phyloP scores from a whole-genome alignment of 345 rosid species.

The Durio zibethinus region DNA sequence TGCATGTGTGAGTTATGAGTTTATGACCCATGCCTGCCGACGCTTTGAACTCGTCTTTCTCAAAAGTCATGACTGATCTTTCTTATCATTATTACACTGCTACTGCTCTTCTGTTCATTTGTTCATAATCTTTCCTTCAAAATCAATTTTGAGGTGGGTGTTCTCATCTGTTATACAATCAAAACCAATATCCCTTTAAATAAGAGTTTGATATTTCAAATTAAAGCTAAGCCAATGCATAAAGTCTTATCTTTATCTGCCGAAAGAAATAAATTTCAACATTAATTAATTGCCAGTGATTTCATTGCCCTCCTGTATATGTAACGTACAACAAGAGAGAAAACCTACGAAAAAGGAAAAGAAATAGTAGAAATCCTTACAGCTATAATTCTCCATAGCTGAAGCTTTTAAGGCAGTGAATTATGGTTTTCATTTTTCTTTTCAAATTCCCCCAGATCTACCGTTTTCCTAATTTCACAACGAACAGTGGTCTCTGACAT shows the following conservation, averaged over 20 bases:
- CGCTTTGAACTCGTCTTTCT: neutral
- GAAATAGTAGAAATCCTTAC: too few relatives aligned
- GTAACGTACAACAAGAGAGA: too few relatives aligned
- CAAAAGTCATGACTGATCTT: neutral
- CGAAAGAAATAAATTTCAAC: too few relatives aligned
- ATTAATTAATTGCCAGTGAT: too few relatives aligned
- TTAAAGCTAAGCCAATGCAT: neutral
- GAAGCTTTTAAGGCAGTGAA: neutral
- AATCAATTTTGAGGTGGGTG: neutral
- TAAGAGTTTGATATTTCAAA: neutral
- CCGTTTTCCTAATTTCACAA: neutral
- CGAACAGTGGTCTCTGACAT: neutral
- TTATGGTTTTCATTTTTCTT: neutral
- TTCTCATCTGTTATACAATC: neutral
- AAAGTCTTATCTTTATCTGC: neutral
- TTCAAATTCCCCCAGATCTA: neutral
- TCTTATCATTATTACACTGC: neutral
- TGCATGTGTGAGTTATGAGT: neutral
- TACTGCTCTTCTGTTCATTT: neutral
- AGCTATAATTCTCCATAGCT: neutral
- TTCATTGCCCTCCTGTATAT: too few relatives aligned
- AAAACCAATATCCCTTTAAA: neutral
- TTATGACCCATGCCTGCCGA: neutral
- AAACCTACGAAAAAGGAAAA: too few relatives aligned
- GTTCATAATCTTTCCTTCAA: neutral